Evolutionary conservation across 2,329 filamentous ascomycete genomes (phyloP).

Genomic region (Raffaelea ambrosiae): DNA sequence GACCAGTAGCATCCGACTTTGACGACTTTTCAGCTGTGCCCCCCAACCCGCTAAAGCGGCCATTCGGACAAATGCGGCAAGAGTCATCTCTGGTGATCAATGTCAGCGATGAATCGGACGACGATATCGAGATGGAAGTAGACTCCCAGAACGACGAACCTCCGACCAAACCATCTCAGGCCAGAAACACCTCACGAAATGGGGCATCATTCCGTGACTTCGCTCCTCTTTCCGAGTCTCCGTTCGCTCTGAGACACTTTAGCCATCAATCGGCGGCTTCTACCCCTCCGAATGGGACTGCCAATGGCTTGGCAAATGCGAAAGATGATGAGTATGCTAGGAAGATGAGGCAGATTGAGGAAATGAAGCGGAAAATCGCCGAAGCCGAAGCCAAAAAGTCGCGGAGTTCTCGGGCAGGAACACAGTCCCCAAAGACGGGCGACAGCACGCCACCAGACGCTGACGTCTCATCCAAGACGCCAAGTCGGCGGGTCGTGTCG

Average conservation of each 20-base stretch:
- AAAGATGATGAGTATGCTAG: slow-evolving; percentile 33
- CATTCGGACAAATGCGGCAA: slow-evolving; percentile 50
- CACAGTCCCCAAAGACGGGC: slow-evolving; percentile 18
- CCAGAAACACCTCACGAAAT: slow-evolving; percentile 21
- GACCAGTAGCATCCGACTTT: slow-evolving; percentile 59
- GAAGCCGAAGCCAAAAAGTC: slow-evolving; percentile 48
- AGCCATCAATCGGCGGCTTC: slow-evolving; percentile 29
- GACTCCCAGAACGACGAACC: slow-evolving; percentile 42
- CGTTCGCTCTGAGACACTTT: slow-evolving; percentile 24
- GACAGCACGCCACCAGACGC: slow-evolving; percentile 19
- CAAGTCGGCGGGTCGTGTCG: slow-evolving; percentile 12
- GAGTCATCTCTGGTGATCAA: slow-evolving; percentile 69
- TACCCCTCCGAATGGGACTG: slow-evolving; percentile 28
- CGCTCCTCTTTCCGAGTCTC: slow-evolving; percentile 31
- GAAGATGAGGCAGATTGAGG: slow-evolving; percentile 51
- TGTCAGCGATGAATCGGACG: slow-evolving; percentile 63
- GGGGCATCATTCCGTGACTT: slow-evolving; percentile 33
- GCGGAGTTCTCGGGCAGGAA: slow-evolving; percentile 21
- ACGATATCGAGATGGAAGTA: slow-evolving; percentile 60
- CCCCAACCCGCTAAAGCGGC: slow-evolving; percentile 41
- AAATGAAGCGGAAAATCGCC: slow-evolving; percentile 50
- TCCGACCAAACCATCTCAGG: slow-evolving; percentile 19
- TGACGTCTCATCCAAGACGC: slow-evolving; percentile 6
- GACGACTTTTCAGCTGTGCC: slow-evolving; percentile 42
- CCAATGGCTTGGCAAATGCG: slow-evolving; percentile 22